A percentile compares a stretch with the other conserved stretches of the same genome.
Conservation (phyloP, 2,329 filamentous ascomycete species). For the Ceratocystis ficicola region DNA sequence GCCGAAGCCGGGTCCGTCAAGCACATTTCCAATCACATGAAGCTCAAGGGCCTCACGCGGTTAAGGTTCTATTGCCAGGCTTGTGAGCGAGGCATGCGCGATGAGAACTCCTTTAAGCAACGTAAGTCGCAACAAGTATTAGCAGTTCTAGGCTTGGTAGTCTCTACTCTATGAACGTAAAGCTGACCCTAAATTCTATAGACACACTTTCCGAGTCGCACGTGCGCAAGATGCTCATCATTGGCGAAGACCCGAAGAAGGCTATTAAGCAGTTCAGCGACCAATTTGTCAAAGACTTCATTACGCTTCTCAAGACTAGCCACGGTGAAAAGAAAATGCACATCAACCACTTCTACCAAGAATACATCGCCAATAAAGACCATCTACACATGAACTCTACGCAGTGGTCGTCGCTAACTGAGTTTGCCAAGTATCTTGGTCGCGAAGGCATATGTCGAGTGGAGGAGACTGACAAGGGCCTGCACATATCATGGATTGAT, state of each 20-base stretch:
- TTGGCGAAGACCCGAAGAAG: constrained; percentile 78
- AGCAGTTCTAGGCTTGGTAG: neutral
- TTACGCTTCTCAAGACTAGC: constrained; percentile 62
- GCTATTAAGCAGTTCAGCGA: constrained; percentile 70
- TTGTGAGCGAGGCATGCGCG: constrained; percentile 43
- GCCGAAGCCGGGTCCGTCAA: constrained; percentile 91
- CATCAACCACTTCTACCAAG: constrained; percentile 89
- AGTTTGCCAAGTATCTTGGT: constrained; percentile 79
- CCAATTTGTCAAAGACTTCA: constrained; percentile 70
- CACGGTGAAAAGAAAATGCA: constrained; percentile 86
- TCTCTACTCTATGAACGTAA: neutral
- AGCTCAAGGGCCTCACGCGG: constrained; percentile 63
- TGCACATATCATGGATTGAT: constrained; percentile 85
- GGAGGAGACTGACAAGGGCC: constrained; percentile 74
- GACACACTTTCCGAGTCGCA: constrained; percentile 77
- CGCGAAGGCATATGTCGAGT: constrained; percentile 79
- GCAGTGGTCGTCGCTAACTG: constrained; percentile 73
- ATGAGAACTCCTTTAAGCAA: constrained; percentile 24
- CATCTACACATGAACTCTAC: constrained; percentile 94
- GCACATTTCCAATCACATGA: constrained; percentile 80
- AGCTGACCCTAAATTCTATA: constrained; percentile 43
- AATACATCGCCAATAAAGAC: constrained; percentile 76
- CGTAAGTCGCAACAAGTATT: constrained; percentile 12
- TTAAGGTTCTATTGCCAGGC: constrained; percentile 85
- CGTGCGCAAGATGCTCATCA: constrained; percentile 75